A percentile compares a stretch with the other conserved stretches of the same genome.
Evolutionary conservation across 2,329 filamentous ascomycete species (phyloP).

Genomic region (Alternaria viburni): DNA sequence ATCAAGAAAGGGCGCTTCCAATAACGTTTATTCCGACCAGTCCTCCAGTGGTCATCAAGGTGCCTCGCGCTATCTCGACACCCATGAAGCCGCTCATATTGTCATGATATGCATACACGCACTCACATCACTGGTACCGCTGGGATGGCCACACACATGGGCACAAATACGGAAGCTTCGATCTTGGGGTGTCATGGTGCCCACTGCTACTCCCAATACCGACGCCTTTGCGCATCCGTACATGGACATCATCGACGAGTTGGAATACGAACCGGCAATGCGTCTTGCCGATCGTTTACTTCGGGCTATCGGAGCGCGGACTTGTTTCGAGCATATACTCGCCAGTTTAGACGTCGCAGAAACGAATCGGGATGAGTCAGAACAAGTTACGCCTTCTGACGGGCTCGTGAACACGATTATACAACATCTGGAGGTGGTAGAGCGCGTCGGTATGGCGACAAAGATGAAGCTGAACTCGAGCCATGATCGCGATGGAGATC

Average conservation of each 20-base stretch:
- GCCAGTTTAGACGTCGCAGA: conserved; percentile 28
- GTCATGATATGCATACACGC: conserved; percentile 51
- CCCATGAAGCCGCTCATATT: conserved; percentile 49
- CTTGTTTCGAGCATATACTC: conserved; percentile 58
- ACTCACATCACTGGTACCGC: conserved; percentile 43
- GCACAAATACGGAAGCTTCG: conserved; percentile 46
- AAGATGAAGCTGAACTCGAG: conserved; percentile 27
- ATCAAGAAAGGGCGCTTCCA: conserved; percentile 17
- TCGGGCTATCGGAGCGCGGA: conserved; percentile 56
- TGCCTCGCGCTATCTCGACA: conserved; percentile 32
- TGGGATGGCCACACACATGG: conserved; percentile 42
- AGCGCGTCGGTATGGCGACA: conserved; percentile 27
- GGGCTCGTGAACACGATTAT: conserved; percentile 27
- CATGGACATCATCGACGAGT: conserved; percentile 48
- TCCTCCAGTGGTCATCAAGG: not conserved
- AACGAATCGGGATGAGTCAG: not conserved
- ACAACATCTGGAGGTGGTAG: conserved; percentile 32
- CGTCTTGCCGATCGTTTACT: conserved; percentile 58
- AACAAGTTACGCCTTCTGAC: not conserved
- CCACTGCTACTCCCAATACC: conserved; percentile 19
- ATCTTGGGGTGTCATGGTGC: conserved; percentile 46
- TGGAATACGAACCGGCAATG: conserved; percentile 60
- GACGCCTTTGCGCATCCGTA: conserved; percentile 41
- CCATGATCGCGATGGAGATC: conserved; percentile 28
- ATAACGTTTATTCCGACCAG: not conserved